Conservation (phyloP, 768 basidiomycete species). For the Mycena sanguinolenta region DNA sequence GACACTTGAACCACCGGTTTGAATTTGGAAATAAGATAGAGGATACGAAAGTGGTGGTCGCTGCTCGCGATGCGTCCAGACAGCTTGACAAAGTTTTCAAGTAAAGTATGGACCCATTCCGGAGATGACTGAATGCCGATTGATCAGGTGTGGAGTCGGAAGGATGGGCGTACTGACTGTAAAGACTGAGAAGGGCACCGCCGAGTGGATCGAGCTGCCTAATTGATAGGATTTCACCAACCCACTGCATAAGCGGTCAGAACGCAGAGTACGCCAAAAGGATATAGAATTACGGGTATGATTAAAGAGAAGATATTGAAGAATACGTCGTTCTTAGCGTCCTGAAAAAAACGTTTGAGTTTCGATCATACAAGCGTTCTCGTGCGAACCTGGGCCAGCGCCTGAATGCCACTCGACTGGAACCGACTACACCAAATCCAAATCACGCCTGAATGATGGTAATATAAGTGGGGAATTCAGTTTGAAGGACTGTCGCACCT, state of each 20-base stretch:
- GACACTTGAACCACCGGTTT: conserved; percentile 33
- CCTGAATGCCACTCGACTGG: conserved; percentile 32
- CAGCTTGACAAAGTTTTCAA: conserved; percentile 37
- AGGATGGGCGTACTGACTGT: conserved; percentile 14
- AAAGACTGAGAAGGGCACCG: conserved; percentile 35
- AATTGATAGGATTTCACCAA: conserved; percentile 35
- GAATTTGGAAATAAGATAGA: conserved; percentile 33
- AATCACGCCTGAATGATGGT: conserved; percentile 6
- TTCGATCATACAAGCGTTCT: neutral
- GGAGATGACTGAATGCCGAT: conserved; percentile 17
- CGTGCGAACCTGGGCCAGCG: conserved; percentile 32
- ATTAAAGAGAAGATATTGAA: conserved; percentile 39
- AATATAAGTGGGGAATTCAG: neutral
- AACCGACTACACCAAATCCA: conserved; percentile 37
- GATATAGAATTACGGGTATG: conserved; percentile 15
- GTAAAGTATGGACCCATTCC: conserved; percentile 35
- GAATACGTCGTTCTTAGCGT: conserved; percentile 38
- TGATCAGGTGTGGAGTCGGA: neutral
- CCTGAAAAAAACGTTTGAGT: conserved; percentile 10
- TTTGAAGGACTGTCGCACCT: neutral
- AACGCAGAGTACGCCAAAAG: neutral
- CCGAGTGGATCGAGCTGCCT: conserved; percentile 37
- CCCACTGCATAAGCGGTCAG: conserved; percentile 28
- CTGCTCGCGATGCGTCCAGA: conserved; percentile 34
- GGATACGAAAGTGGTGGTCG: conserved; percentile 34